A percentile compares a stretch with the other conserved stretches of the same genome.
Conservation (phyloP, 805 yeast species). For the Clavispora carvajalis region DNA sequence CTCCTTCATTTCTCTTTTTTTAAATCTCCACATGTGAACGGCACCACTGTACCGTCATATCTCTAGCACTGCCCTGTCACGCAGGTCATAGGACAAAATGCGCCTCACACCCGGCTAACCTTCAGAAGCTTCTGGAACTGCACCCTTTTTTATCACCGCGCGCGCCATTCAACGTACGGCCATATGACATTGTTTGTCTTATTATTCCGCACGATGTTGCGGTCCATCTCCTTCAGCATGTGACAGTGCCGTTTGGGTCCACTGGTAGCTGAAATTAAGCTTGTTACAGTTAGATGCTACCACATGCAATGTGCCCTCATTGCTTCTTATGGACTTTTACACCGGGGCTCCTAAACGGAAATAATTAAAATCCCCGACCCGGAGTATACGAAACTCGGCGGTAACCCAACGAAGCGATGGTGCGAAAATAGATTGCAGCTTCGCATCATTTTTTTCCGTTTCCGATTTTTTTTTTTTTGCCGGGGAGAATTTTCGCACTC, state of each 20-base stretch:
- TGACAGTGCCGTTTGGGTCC: too few relatives aligned
- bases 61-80: background rate
- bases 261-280: too few relatives aligned
- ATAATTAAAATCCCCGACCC: too few relatives aligned
- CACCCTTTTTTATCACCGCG: background rate
- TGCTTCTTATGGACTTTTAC: too few relatives aligned
- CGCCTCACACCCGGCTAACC: background rate
- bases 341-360: too few relatives aligned
- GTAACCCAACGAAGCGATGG: too few relatives aligned
- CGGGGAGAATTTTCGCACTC: background rate
- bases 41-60: too few relatives aligned
- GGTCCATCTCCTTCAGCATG: background rate
- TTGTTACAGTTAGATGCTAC: too few relatives aligned
- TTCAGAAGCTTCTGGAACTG: conserved; percentile 1
- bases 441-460: background rate
- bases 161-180: background rate
- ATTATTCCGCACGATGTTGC: background rate
- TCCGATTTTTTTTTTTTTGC: background rate
- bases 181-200: background rate
- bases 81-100: background rate
- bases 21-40: too few relatives aligned
- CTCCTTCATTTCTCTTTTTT: too few relatives aligned
- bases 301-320: too few relatives aligned
- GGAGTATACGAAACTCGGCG: background rate
- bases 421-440: background rate